Evolutionary conservation across 768 basidiomycete genomes (phyloP), one percentile per base, ranked within the genome.

Genomic region (Phaffia australis): DNA sequence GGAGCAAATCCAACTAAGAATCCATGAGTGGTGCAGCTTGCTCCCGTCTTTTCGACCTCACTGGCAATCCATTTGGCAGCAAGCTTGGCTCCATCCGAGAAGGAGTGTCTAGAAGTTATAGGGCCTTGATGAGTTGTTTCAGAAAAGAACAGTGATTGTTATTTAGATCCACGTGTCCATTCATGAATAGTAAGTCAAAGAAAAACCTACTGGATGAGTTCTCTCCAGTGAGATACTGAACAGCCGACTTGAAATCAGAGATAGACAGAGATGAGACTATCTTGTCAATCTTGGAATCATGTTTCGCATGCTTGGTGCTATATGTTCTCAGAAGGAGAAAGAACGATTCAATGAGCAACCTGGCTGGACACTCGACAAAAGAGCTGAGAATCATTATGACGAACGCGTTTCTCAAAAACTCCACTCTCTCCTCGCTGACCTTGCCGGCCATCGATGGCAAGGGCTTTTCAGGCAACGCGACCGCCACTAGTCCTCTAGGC

Each of bases 191-290:
- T 4, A n/a, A 29, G 25, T 29, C 8, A 46, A 49, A 29, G 27
- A 46, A n/a, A 42, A 23, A 35, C 65, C 32, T 23, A 49, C 87
- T 88, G 51, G 77, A 75, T n/a, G 78, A 80, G 71, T 86, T 84
- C 75, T 95, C 91, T 58, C 89, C 90, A 0, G 91, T 90, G 66
- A 95, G 83, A 74, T 83, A 92, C 60, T 84, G 81, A 56, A 92
- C 81, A 75, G 89, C 87, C 52, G 81, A 80, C 66, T 79, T 79
- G 77, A 94, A 83, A 71, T 84, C 81, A 14, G 81, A 75, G 18
- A 86, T 70, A 35, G 85, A 86, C 64, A 94, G 80, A 59, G 84
- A 83, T 66, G 82, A 81, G 29, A 91, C 83, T 65, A 87, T 79
- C 48, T 81, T 78, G 19, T 88, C 84, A 57, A 93, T 77, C 59